Base-by-base conservation (phyloP, 148 eudicot species). In the Dianthus caryophyllus region DNA sequence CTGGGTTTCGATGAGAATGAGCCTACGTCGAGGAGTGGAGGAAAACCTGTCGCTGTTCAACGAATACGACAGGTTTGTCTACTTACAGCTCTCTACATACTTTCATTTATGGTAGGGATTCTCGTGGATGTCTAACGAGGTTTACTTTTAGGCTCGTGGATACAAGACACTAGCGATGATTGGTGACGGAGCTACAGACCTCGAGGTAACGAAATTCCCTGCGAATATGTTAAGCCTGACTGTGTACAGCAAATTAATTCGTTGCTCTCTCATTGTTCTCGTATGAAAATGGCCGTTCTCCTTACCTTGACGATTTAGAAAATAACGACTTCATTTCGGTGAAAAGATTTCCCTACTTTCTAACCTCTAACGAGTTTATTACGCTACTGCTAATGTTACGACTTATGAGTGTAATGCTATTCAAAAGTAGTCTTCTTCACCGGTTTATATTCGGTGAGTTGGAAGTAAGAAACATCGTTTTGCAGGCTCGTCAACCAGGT, bases 141-240 rank as follows among this genome's bases (percentile, higher is more conserved):
- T 61, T 53, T 21, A 33, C 36, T 72, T 73, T 65, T 82, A 94
- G 98, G 89, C 80, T 69, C 78, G 51, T 72, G 92, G 90, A 50
- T 94, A 88, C 82, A 86, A 86, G 68, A 83, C 80, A 58, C 69
- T 90, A 61, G 87, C 80, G 80, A 94, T 94, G 98, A 82, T 94
- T 78, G 98, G 98, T 26, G 98, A 94, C 74, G 98, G 98, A 38
- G 98, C 97, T 61, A 94, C 98, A 57, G 98, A 94, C 82, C 98
- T 88, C 69, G 98, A 94, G 97, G 98, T 94, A 56, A 77, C 69
- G 71, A 66, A 69, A 48, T 22, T 38, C 61, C 61, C 30, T 29
- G 50, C 24, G 29, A 47, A 13, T 69, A 15, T 22, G 55, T 21
- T 21, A 30, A 10, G 10, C 24, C 64, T 44, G 17, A 29, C 63